Base-by-base conservation (phyloP, 345 rosid genomes). In the Acer saccharum region DNA sequence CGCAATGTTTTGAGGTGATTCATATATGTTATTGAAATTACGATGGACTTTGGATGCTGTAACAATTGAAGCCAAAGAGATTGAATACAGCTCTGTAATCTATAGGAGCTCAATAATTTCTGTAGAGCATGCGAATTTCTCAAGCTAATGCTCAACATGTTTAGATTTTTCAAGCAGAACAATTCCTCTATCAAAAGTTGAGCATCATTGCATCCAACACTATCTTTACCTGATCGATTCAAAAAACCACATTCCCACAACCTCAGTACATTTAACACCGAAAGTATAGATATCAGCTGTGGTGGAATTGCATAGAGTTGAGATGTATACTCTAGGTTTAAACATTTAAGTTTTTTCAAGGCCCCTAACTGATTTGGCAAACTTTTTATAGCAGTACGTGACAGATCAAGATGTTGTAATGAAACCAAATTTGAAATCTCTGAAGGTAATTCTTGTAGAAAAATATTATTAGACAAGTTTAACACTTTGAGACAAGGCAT, bases 401-500 rank as follows among this genome's bases (percentile, higher is more conserved):
- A 83, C 8, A 83, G 32, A 55, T 81, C 73, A 18, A 86, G 80
- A 79, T 72, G 60, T 13, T 76, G 70, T 14, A 86, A 66, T 6
- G 62, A 79, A 29, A 18, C 23, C 2, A 81, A 6, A 12, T 65
- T 27, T 8, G 73, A 64, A 18, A 83, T 75, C 21, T 73, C 81
- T 44, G 61, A 76, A 0, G 89, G 84, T 52, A 88, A 71, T 58
- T 77, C n/a, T 70, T 1, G 9, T 48, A 12, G 82, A 54, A 5
- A 7, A 14, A 16, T 7, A 1, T 84, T 86, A 0, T 7, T 1
- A 5, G 83, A 82, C 76, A 88, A 71, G 73, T 84, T 85, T 18
- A 87, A 23, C 44, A 87, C 78, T 43, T 16, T 79, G 60, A 88
- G 66, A 43, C 70, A 29, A 44, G 68, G 77, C 83, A 43, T 69